A percentile compares a stretch with the other conserved stretches of the same genome.
Evolutionary conservation across 1,284 basidiomycete genomes (phyloP).

Genomic region (Malassezia sp.): DNA sequence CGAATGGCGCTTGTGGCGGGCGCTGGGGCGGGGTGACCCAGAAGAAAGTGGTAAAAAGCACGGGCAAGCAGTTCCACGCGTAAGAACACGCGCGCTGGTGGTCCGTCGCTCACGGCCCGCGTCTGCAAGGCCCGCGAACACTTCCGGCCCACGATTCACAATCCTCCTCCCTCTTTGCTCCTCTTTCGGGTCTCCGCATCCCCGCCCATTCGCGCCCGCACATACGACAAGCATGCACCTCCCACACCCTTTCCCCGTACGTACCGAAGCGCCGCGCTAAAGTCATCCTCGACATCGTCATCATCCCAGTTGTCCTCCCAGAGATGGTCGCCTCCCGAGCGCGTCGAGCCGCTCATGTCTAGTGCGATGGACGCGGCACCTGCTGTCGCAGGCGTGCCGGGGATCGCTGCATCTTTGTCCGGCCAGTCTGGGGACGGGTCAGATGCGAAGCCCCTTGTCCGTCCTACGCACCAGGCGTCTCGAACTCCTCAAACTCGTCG

Average conservation of each 20-base stretch:
- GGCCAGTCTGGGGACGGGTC: conserved; percentile 14
- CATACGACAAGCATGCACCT: too few relatives aligned
- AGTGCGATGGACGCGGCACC: conserved; percentile 9
- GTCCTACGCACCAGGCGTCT: conserved; percentile 35
- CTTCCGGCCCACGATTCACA: neutral
- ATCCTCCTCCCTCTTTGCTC: neutral
- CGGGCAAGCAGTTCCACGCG: too few relatives aligned
- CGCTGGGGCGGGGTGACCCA: too few relatives aligned
- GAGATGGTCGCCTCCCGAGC: conserved; percentile 53
- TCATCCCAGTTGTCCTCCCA: conserved; percentile 99
- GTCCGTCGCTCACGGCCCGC: too few relatives aligned
- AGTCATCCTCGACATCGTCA: conserved; percentile 94
- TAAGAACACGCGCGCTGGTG: too few relatives aligned
- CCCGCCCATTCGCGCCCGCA: too few relatives aligned
- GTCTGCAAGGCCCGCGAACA: too few relatives aligned
- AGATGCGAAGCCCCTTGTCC: neutral
- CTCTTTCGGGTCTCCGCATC: too few relatives aligned
- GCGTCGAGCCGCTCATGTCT: conserved; percentile 16
- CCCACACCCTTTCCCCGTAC: too few relatives aligned
- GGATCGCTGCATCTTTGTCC: conserved; percentile 54
- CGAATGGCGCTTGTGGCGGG: too few relatives aligned
- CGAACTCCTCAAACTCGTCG: conserved; percentile 46
- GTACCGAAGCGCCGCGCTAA: conserved; percentile 84
- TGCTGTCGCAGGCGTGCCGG: neutral
- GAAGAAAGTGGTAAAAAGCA: too few relatives aligned